Evolutionary conservation across 352 stramenopile genomes (phyloP), one percentile per base, ranked within the genome.

Genomic region (Thalassiosira mediterranea): DNA sequence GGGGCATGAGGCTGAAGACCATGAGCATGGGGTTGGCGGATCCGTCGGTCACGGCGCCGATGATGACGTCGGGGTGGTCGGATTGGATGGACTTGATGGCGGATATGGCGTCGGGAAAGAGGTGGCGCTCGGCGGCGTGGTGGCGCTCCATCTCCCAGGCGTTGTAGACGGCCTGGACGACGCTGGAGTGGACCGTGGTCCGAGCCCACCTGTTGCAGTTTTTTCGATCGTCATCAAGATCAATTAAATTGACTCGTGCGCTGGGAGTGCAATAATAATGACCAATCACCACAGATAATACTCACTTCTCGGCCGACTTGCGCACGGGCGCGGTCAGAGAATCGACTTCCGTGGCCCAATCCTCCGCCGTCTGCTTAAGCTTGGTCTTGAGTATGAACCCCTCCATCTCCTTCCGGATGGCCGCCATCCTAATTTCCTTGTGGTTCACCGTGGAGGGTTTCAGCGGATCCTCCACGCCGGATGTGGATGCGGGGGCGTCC

Each of bases 71-170:
- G 26, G 88, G 86, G 59, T 93, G 72, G 17, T 89, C 76, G 21
- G 74, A n/a, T 67, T 91, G 86, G 48, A 91, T 91, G 76, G 89
- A 56, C 52, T 86, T 79, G 49, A 94, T 79, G 2, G 83, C 67
- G 57, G 86, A 79, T 42, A 91, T 83, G 11, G 81, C 77, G 58
- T 88, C 83, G 11, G 76, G 76, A 49, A 88, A 94, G 4, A 94
- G 59, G 57, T 90, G 84, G 28, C 83, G 80, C 83, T 92, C 86
- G 1, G 88, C 83, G 11, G 84, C 77, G 73, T 90, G 86, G 40
- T 93, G 86, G 52, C 88, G 84, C 68, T 89, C 88, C 81, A 91
- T 91, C 72, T 93, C 84, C 88, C 88, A 94, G 7, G 83, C 73
- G 32, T 81, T 90, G 57, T 89, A 88, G 7, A 94, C 83, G 34